Evolutionary conservation across 2,329 filamentous ascomycete species (phyloP).

Genomic region (Thielaviopsis euricoi): DNA sequence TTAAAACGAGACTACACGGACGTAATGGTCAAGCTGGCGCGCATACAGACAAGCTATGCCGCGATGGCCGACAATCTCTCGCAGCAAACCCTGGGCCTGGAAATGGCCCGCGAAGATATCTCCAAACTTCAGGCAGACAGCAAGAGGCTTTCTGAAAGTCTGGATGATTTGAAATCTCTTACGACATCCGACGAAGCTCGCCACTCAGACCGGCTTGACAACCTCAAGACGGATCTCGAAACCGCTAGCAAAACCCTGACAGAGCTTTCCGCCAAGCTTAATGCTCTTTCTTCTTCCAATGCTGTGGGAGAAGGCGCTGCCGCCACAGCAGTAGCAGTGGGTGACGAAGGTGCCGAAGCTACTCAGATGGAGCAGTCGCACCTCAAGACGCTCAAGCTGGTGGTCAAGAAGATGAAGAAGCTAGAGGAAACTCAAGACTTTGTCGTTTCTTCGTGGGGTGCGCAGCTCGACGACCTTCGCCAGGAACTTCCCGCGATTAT

Average conservation of each 20-base stretch:
- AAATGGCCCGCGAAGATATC: neutral
- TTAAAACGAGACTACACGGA: neutral
- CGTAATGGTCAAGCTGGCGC: neutral
- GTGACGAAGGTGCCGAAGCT: neutral
- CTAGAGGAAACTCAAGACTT: conserved; percentile 2
- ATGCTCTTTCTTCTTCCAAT: neutral
- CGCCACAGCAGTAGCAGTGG: neutral
- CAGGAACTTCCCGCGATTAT: conserved; percentile 1
- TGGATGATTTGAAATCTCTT: neutral
- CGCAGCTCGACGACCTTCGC: conserved; percentile 3
- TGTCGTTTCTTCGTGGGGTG: conserved; percentile 3
- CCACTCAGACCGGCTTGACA: neutral
- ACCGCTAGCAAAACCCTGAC: neutral
- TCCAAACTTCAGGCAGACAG: neutral
- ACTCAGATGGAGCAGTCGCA: neutral
- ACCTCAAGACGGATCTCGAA: neutral
- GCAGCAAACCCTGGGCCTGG: neutral
- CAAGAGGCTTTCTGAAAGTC: neutral
- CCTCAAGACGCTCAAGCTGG: neutral
- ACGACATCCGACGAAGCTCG: neutral
- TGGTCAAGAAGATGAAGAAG: conserved; percentile 3
- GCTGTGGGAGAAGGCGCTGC: neutral
- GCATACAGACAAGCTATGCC: neutral
- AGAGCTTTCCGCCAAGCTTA: neutral
- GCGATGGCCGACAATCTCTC: neutral